These are phyloP conservation scores for Leccinellum luteum DNA, from an alignment of 768 basidiomycete genomes.

Conservation along the genomic window DNA sequence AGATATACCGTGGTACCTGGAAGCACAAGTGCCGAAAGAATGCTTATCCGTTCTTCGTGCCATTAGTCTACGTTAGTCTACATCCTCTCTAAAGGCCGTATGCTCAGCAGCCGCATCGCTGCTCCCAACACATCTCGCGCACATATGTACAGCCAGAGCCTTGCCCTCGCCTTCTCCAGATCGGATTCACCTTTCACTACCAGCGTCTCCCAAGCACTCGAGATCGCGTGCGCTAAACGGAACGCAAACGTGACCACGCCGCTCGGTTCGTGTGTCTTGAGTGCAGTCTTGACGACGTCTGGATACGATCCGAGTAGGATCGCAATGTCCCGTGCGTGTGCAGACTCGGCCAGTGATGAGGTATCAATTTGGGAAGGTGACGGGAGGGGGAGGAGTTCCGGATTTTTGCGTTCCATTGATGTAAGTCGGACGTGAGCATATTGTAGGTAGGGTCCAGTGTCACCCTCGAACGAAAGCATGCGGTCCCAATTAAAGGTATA, in stretches of 20 bases:
- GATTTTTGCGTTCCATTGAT: slow-evolving; percentile 91
- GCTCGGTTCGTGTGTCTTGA: slow-evolving; percentile 84
- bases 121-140: slow-evolving; percentile 88
- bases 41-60: too few relatives aligned
- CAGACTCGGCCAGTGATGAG: slow-evolving; percentile 60
- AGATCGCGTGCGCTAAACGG: slow-evolving; percentile 82
- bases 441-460: slow-evolving; percentile 94
- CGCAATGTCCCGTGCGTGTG: slow-evolving; percentile 78
- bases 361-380: slow-evolving; percentile 66
- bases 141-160: slow-evolving; percentile 85
- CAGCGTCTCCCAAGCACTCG: slow-evolving; percentile 88
- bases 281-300: slow-evolving; percentile 82
- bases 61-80: slow-evolving; percentile 31
- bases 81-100: slow-evolving; percentile 93
- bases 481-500: slow-evolving; percentile 94
- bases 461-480: slow-evolving; percentile 94
- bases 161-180: slow-evolving; percentile 71
- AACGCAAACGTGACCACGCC: slow-evolving; percentile 91
- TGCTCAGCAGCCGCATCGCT: slow-evolving; percentile 84
- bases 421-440: slow-evolving; percentile 93
- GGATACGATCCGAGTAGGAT: slow-evolving; percentile 90
- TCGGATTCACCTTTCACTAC: slow-evolving; percentile 84
- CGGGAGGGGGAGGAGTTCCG: slow-evolving; percentile 77
- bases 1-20: too few relatives aligned
- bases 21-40: too few relatives aligned